phyloP scores from a whole-genome alignment of 345 rosid species.

The Linum lewisii region DNA sequence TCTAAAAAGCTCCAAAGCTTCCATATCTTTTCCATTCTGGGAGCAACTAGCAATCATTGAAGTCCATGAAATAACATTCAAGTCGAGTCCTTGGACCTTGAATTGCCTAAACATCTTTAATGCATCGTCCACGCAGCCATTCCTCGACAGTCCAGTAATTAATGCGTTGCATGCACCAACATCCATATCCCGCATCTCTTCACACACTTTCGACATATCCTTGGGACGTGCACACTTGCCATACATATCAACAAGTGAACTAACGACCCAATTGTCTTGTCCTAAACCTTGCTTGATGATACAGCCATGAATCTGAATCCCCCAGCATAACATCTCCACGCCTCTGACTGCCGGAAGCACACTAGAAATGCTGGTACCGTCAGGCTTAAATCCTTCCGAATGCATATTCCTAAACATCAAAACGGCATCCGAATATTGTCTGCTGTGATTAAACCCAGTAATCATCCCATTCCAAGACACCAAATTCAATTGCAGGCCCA shows the following conservation, averaged over 20 bases:
- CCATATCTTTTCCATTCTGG: conserved; percentile 54
- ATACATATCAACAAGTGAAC: conserved; percentile 47
- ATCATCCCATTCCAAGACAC: conserved; percentile 66
- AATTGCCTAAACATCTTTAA: conserved; percentile 35
- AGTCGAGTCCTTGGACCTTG: conserved; percentile 26
- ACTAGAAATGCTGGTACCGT: conserved; percentile 36
- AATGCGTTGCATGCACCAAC: conserved; percentile 49
- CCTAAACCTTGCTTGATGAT: conserved; percentile 34
- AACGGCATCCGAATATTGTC: conserved; percentile 31
- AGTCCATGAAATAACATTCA: conserved; percentile 63
- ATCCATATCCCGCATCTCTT: conserved; percentile 30
- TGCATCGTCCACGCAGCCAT: conserved; percentile 42
- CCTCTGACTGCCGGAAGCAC: conserved; percentile 45
- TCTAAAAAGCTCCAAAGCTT: conserved; percentile 47
- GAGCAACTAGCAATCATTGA: conserved; percentile 52
- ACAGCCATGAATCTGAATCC: conserved; percentile 46
- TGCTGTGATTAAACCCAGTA: conserved; percentile 52
- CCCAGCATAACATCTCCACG: conserved; percentile 28
- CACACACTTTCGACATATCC: conserved; percentile 30
- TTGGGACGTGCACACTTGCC: conserved; percentile 38
- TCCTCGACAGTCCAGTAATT: conserved; percentile 45
- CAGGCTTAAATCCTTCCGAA: conserved; percentile 32
- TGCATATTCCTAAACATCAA: conserved; percentile 40
- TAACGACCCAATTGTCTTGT: conserved; percentile 30
- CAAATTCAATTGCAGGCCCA: conserved; percentile 32